Conservation (phyloP, 129 eudicot genomes). For the sunflower (Helianthus annuus) region DNA sequence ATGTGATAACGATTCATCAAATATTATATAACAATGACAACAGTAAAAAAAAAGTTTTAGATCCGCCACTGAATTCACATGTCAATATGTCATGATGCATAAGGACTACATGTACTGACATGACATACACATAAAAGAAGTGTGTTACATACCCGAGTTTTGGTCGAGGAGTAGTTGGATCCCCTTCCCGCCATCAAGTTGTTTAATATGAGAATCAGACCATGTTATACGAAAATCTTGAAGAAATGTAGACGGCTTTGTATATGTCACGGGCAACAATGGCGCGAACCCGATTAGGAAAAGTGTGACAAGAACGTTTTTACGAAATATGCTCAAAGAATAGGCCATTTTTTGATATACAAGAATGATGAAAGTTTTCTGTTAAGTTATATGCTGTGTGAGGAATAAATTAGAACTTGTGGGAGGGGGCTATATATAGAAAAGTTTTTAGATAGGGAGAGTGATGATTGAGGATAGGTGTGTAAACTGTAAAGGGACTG, state of each 20-base stretch:
- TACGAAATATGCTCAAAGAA: neutral
- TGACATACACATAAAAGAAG: neutral
- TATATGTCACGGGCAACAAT: neutral
- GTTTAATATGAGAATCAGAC: conserved; percentile 9
- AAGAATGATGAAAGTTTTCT: neutral
- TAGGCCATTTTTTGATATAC: neutral
- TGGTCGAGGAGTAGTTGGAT: conserved; percentile 14
- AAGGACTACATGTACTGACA: neutral
- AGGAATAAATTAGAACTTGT: neutral
- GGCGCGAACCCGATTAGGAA: neutral
- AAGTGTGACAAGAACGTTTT: conserved; percentile 2
- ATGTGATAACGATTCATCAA: neutral
- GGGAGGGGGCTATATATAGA: conserved; percentile 13
- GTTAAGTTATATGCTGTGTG: neutral
- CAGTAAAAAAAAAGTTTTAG: neutral
- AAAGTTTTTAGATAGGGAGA: neutral
- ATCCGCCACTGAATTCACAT: neutral
- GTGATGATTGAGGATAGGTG: neutral
- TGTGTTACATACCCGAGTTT: conserved; percentile 4
- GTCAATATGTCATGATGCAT: neutral
- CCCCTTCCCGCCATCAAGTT: conserved; percentile 13
- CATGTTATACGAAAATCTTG: conserved; percentile 7
- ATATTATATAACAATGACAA: neutral
- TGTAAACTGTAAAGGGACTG: neutral
- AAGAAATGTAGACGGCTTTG: neutral